These are phyloP conservation scores for Phytophthora idaei DNA, from an alignment of 352 stramenopile species.

Conservation along the genomic window DNA sequence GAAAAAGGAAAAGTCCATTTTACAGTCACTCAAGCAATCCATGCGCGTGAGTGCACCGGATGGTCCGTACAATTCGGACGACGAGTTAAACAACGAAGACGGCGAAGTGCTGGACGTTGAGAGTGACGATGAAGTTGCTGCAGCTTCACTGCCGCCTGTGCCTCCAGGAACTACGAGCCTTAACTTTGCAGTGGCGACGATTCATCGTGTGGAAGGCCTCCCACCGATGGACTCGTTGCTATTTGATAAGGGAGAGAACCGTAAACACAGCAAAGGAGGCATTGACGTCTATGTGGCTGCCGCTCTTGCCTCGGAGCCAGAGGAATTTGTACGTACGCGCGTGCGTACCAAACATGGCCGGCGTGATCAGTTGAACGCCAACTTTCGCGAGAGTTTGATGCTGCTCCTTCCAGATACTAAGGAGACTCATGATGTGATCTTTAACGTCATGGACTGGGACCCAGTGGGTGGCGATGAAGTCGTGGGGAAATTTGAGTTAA, in stretches of 20 bases:
- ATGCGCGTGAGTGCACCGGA: constrained; percentile 49
- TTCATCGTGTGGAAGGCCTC: constrained; percentile 69
- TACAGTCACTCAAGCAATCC: constrained; percentile 59
- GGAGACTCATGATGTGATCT: constrained; percentile 32
- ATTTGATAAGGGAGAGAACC: constrained; percentile 52
- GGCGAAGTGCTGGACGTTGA: constrained; percentile 38
- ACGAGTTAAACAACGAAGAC: constrained; percentile 60
- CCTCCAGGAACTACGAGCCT: constrained; percentile 51
- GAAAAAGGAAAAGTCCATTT: constrained; percentile 50
- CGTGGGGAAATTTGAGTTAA: constrained; percentile 56
- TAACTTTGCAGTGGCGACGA: constrained; percentile 60
- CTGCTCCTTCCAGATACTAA: constrained; percentile 42
- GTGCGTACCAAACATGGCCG: constrained; percentile 69
- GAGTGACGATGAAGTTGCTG: constrained; percentile 30
- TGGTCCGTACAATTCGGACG: constrained; percentile 46
- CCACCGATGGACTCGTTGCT: constrained; percentile 64
- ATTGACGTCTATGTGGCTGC: constrained; percentile 75
- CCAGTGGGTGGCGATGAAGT: constrained; percentile 68
- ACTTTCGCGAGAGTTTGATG: constrained; percentile 76
- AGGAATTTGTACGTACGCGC: constrained; percentile 63
- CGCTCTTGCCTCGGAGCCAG: constrained; percentile 34
- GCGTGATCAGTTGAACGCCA: constrained; percentile 59
- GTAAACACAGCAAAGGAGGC: constrained; percentile 52
- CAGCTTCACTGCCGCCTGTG: constrained; percentile 30
- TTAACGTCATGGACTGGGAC: constrained; percentile 78